Conservation (phyloP, 306 rosid genomes). For the Rosa rugosa region DNA sequence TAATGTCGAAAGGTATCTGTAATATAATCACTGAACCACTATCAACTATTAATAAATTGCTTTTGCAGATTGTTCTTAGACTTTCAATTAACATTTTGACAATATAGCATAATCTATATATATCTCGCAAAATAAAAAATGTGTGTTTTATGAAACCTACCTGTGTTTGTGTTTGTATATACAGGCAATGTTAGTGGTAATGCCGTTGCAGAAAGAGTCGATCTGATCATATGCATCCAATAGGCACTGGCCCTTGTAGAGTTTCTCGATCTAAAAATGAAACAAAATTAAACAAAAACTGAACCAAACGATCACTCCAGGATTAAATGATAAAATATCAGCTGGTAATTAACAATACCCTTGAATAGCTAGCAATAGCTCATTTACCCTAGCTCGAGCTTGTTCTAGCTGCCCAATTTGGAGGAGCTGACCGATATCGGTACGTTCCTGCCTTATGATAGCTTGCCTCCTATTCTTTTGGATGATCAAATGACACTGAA, state of each 20-base stretch:
- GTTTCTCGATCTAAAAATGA: slow-evolving; percentile 7
- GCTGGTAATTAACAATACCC: too few relatives aligned
- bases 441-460: not conserved
- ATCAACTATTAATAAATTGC: too few relatives aligned
- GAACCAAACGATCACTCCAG: not conserved
- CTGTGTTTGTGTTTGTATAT: not conserved
- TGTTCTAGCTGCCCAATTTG: slow-evolving; percentile 11
- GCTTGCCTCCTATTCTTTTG: slow-evolving; percentile 11
- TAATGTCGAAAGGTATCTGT: too few relatives aligned
- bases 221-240: slow-evolving; percentile 17
- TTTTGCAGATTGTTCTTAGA: too few relatives aligned
- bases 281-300: not conserved
- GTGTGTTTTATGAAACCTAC: not conserved
- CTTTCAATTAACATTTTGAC: not conserved
- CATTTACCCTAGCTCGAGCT: slow-evolving; percentile 2
- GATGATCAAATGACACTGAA: not conserved
- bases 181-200: not conserved
- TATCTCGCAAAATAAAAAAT: not conserved
- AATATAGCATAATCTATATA: not conserved
- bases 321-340: too few relatives aligned
- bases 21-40: too few relatives aligned
- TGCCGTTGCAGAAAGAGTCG: slow-evolving; percentile 8
- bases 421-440: not conserved
- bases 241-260: slow-evolving; percentile 2
- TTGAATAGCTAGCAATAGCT: too few relatives aligned